These are phyloP conservation scores for Fusarium odoratissimum DNA, from an alignment of 2,329 filamentous ascomycete species.

Conservation along the genomic window DNA sequence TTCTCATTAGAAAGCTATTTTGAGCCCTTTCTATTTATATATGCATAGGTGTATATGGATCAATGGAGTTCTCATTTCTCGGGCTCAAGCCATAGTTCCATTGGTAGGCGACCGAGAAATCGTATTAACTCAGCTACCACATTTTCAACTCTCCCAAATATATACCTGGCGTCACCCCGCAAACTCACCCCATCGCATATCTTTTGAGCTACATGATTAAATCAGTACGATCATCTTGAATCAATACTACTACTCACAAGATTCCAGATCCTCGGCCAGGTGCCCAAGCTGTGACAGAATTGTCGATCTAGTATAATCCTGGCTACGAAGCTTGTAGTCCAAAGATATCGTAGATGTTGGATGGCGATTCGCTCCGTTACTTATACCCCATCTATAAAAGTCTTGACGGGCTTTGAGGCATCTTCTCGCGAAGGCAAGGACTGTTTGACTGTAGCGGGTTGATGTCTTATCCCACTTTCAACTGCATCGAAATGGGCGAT, in stretches of 20 bases:
- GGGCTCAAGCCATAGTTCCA: constrained; percentile 30
- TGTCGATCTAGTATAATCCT: constrained; percentile 8
- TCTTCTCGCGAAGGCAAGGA: constrained; percentile 3
- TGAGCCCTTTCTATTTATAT: not conserved
- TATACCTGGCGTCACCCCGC: constrained; percentile 5
- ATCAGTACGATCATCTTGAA: not conserved
- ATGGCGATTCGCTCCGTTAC: constrained; percentile 15
- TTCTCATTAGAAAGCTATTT: not conserved
- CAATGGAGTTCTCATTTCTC: not conserved
- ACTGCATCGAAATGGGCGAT: constrained; percentile 8
- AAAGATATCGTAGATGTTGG: constrained; percentile 20
- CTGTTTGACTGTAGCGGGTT: not conserved
- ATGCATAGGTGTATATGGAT: not conserved
- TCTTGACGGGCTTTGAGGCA: constrained; percentile 3
- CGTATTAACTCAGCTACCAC: constrained; percentile 17
- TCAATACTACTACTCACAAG: constrained; percentile 7
- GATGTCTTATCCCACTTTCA: not conserved
- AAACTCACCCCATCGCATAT: not conserved
- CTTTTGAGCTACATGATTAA: constrained; percentile 1
- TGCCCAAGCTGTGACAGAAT: constrained; percentile 15
- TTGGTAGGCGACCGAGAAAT: constrained; percentile 24
- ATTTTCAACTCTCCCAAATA: constrained; percentile 8
- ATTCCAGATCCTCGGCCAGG: constrained; percentile 16
- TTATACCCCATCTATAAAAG: constrained; percentile 17
- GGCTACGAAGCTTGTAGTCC: constrained; percentile 30